These are phyloP conservation scores for Metroxylon sagu DNA, from an alignment of 176 grass and related monocot species.

Conservation along the genomic window DNA sequence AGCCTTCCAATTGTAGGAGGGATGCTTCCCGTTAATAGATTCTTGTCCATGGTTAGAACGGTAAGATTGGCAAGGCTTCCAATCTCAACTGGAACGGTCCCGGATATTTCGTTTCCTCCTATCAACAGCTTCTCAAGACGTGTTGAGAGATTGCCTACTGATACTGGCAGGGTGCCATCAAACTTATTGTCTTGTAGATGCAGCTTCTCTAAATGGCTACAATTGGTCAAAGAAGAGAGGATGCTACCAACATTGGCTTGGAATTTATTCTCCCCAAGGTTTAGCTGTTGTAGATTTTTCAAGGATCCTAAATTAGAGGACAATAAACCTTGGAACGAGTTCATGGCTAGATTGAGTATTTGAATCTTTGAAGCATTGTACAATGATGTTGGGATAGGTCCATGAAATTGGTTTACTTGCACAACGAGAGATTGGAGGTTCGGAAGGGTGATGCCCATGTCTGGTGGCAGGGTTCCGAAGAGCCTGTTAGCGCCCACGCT, in stretches of 20 bases:
- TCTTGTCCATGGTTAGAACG: constrained; percentile 15
- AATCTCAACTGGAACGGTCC: constrained; percentile 28
- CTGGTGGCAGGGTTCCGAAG: constrained; percentile 18
- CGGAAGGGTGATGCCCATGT: constrained; percentile 35
- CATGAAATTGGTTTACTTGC: constrained; percentile 16
- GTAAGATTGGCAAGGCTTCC: constrained; percentile 31
- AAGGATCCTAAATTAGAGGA: constrained; percentile 25
- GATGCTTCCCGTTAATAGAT: constrained; percentile 10
- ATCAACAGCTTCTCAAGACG: constrained; percentile 20
- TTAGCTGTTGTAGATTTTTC: not conserved
- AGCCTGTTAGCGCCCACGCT: constrained; percentile 30
- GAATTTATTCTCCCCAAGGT: constrained; percentile 28
- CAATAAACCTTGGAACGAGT: constrained; percentile 21
- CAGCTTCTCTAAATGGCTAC: constrained; percentile 9
- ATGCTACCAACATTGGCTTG: constrained; percentile 28
- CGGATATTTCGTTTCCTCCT: constrained; percentile 28
- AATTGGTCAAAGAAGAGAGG: constrained; percentile 33
- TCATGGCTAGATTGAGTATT: constrained; percentile 19
- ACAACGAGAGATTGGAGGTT: constrained; percentile 22
- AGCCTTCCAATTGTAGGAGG: constrained; percentile 22
- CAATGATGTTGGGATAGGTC: constrained; percentile 26
- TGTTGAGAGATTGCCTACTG: constrained; percentile 24
- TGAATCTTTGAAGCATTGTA: constrained; percentile 23
- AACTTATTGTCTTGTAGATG: constrained; percentile 26
- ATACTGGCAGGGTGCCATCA: constrained; percentile 33